phyloP scores from a whole-genome alignment of 441 rosid genomes.

The Geranium incanum region DNA sequence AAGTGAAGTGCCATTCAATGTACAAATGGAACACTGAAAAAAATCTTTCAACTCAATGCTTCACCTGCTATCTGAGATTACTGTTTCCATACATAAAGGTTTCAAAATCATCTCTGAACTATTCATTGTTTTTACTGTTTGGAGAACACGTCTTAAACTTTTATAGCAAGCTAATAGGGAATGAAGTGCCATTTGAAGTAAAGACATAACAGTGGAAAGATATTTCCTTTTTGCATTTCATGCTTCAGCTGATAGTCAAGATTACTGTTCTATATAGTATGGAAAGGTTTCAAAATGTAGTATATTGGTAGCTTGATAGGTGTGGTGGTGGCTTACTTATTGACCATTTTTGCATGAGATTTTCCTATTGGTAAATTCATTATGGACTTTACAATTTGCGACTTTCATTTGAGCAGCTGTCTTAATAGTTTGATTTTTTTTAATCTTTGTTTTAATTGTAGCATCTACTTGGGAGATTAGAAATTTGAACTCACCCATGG shows the following conservation, averaged over 20 bases:
- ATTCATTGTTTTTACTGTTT: background rate
- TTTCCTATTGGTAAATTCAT: constrained; percentile 1
- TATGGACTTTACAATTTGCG: constrained; percentile 6
- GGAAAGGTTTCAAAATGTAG: background rate
- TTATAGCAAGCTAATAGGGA: background rate
- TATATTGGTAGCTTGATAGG: background rate
- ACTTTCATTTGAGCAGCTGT: background rate
- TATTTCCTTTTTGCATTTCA: constrained; percentile 6
- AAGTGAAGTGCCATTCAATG: background rate
- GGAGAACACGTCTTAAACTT: background rate
- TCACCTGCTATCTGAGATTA: constrained; percentile 2
- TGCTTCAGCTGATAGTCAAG: constrained; percentile 6
- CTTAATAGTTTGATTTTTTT: constrained; percentile 17
- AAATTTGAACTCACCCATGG: constrained; percentile 55
- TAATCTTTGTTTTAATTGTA: constrained; percentile 29
- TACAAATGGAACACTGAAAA: background rate
- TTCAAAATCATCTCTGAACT: background rate
- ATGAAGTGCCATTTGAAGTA: background rate
- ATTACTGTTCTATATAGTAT: background rate
- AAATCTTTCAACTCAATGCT: background rate
- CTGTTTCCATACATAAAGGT: background rate
- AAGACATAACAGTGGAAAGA: background rate
- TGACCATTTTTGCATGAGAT: background rate
- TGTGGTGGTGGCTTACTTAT: background rate
- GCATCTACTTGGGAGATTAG: constrained; percentile 98